Evolutionary conservation across 192 early-diverging fungal genomes (phyloP), one percentile per base, ranked within the genome.

Genomic region (Backusella parvicylindrica): DNA sequence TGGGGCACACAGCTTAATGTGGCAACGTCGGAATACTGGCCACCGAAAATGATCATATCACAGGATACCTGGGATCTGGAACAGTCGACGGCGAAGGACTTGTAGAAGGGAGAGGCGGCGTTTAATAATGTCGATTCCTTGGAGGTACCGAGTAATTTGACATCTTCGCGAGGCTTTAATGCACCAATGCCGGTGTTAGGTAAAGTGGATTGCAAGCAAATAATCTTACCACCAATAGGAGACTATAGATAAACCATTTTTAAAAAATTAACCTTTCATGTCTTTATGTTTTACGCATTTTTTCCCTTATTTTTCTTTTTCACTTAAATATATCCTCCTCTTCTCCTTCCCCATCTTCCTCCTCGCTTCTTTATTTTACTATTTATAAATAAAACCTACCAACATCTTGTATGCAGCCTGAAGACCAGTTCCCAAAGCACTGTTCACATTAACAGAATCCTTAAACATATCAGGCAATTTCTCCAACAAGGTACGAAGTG

Each of bases 91-190:
- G 96, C 96, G 80, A 97, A 87, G 6, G 83, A 84, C 84, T 98
- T 99, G 88, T 99, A 99, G 82, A 96, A 99, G 0, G 84, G 82
- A 32, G 86, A 90, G n/a, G 93, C 89, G 21, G 96, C 88, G 71
- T 96, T 91, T 36, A 98, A 79, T 66, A 98, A 81, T 16, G 89
- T 82, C 0, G 91, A 89, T 81, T 99, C 97, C 89, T 95, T 97
- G 26, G 96, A 85, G 3, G 96, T 97, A 13, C 95, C 95, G 47
- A 95, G 75, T n/a, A 92, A 78, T 81, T 94, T 95, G 41, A 92
- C 87, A 67, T 99, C 96, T 50, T 96, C 91, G 13, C 96, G 90
- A 70, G 85, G 78, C 75, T 97, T 96, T 15, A 99, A 81, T 21
- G 87, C 82, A 32, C 95, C 96, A 49, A 91, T 90, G 74, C 90